These are phyloP conservation scores for Rhododendron griersonianum DNA, from an alignment of 148 eudicot genomes.

Conservation along the genomic window DNA sequence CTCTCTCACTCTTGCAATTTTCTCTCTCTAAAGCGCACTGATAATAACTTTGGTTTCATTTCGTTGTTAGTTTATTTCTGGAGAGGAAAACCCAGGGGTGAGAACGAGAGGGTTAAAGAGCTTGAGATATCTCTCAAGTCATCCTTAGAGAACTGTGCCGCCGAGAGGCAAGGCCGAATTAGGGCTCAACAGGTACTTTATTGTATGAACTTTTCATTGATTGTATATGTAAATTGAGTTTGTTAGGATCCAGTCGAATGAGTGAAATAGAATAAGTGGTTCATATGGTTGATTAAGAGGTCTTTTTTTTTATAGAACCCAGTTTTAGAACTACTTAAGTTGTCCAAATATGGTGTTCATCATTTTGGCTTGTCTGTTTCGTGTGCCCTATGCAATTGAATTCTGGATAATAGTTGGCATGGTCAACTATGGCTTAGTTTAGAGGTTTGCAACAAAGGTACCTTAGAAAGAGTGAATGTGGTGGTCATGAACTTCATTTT, in stretches of 20 bases:
- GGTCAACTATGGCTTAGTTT: background rate
- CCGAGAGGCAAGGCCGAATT: slow-evolving; percentile 89
- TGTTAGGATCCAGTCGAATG: background rate
- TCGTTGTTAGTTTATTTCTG: slow-evolving; percentile 30
- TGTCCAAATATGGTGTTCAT: background rate
- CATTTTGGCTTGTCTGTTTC: background rate
- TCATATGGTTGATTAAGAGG: background rate
- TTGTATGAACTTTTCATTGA: background rate
- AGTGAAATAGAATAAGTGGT: background rate
- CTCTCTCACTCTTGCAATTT: background rate
- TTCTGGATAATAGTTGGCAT: background rate
- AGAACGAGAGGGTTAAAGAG: slow-evolving; percentile 36
- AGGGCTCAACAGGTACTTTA: slow-evolving; percentile 72
- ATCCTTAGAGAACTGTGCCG: slow-evolving; percentile 48
- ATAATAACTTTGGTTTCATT: background rate
- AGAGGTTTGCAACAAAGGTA: background rate
- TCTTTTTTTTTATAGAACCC: background rate
- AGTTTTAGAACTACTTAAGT: background rate
- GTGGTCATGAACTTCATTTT: background rate
- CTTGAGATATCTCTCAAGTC: slow-evolving; percentile 51
- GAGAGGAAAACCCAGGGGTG: slow-evolving; percentile 33
- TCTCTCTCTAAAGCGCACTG: background rate
- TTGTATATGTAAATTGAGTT: background rate
- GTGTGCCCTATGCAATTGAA: background rate
- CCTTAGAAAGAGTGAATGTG: background rate